These are phyloP conservation scores for Lavandula angustifolia DNA, from an alignment of 257 asterid species.

Conservation along the genomic window DNA sequence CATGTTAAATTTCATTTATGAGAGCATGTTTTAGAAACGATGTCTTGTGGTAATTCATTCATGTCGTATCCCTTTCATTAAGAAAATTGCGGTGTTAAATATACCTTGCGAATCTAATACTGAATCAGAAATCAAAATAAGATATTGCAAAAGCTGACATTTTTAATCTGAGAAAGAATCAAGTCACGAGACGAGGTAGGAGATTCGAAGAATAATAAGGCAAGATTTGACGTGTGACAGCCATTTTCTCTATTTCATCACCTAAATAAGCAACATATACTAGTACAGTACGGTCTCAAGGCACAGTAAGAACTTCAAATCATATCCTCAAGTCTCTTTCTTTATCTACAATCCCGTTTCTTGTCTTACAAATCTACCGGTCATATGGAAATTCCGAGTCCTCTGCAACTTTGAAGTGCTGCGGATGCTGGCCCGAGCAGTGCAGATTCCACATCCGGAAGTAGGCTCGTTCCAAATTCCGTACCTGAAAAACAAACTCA, in stretches of 20 bases:
- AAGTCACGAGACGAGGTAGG: not conserved
- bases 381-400: conserved; percentile 68
- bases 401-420: conserved; percentile 79
- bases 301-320: conserved; percentile 27
- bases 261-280: conserved; percentile 1
- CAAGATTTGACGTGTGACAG: not conserved
- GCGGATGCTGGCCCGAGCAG: conserved; percentile 87
- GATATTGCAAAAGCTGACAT: too few species aligned
- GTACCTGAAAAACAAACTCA: conserved; percentile 56
- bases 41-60: too few species aligned
- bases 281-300: conserved; percentile 21
- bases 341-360: conserved; percentile 53
- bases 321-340: conserved; percentile 27
- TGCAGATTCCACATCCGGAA: conserved; percentile 94
- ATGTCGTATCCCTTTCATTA: too few species aligned
- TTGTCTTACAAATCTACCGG: conserved; percentile 39
- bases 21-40: too few species aligned
- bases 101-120: too few species aligned
- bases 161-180: too few species aligned
- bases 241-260: conserved; percentile 12
- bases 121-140: too few species aligned
- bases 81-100: too few species aligned
- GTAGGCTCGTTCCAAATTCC: conserved; percentile 85
- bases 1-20: too few species aligned
- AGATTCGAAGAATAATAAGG: not conserved